Base-by-base conservation (phyloP, 306 rosid genomes). In the Betula pendula region DNA sequence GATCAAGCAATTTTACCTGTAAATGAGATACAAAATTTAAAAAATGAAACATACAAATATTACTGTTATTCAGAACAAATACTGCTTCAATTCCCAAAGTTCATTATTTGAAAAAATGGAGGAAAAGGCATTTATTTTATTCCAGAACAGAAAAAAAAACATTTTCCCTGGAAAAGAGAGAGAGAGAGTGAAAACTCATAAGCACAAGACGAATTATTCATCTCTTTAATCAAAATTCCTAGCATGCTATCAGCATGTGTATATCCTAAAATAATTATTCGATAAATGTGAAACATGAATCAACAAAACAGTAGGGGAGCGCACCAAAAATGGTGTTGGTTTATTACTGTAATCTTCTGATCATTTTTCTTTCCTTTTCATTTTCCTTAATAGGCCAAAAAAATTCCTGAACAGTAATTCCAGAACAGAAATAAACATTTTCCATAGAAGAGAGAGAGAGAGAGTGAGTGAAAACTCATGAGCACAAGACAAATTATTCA, bases 1-100 rank as follows among this genome's bases (percentile, higher is more conserved):
- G 92, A 88, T 92, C 90, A n/a, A 92, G 86, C 80, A 95, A 67
- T 85, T 95, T 95, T 70, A 92, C 96, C 99, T 95, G 93, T 72
- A 33, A 42, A 79, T 71, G 27, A 65, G 68, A 71, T 68, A 53
- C 52, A 72, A 35, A 72, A 78, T 48, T 4, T 20, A 14, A 42
- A 29, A 25, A 47, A 48, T 20, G 44, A 49, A 43, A 70, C 40
- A 55, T 79, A 82, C 56, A 62, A 71, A 80, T 67, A 74, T 8
- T 44, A 71, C 45, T n/a, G 15, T 11, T 22, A n/a, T 73, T 62
- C 15, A 43, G 35, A 15, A 76, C 60, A 63, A 14, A 27, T 11
- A 56, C 13, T 8, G 63, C 12, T 62, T 62, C 42, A 16, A 29
- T 62, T 31, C 42, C 44, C 0, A 7, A 29, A 62, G 43, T 62